Conservation (phyloP, 345 rosid species). For the Ceriops tagal region DNA sequence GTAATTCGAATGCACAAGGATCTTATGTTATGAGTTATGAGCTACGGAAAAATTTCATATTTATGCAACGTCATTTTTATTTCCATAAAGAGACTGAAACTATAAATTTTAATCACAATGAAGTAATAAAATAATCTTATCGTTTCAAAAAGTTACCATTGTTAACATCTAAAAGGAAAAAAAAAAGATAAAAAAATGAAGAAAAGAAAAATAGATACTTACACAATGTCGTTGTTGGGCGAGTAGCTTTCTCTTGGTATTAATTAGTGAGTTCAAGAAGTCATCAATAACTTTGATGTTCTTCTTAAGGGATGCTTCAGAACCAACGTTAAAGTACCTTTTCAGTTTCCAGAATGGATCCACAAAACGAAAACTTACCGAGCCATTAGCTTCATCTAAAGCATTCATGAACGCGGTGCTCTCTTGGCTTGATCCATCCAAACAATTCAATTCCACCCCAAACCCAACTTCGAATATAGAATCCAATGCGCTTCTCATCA, state of each 20-base stretch:
- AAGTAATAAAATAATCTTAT: no score
- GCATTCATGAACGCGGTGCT: slow-evolving; percentile 14
- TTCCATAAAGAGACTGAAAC: no score
- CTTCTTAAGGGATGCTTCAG: slow-evolving; percentile 17
- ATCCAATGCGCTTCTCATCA: slow-evolving; percentile 24
- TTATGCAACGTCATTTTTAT: no score
- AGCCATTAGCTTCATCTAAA: slow-evolving; percentile 19
- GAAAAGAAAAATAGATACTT: not conserved
- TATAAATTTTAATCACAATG: no score
- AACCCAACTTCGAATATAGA: slow-evolving; percentile 23
- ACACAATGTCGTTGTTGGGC: not conserved
- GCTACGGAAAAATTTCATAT: no score
- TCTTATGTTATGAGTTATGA: no score
- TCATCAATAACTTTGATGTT: slow-evolving; percentile 20
- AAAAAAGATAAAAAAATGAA: no score
- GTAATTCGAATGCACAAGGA: no score
- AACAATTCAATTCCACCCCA: slow-evolving; percentile 24
- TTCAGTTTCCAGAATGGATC: slow-evolving; percentile 26
- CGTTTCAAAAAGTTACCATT: no score
- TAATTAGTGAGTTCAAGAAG: slow-evolving; percentile 17
- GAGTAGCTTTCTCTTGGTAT: slow-evolving; percentile 2
- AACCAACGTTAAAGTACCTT: slow-evolving; percentile 27
- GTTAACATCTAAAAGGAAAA: no score
- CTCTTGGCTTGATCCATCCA: slow-evolving; percentile 17
- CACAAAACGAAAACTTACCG: not conserved